Evolutionary conservation across 2,329 filamentous ascomycete species (phyloP), one percentile per base, ranked within the genome.

Genomic region (Iodosphaeria phyllophila): DNA sequence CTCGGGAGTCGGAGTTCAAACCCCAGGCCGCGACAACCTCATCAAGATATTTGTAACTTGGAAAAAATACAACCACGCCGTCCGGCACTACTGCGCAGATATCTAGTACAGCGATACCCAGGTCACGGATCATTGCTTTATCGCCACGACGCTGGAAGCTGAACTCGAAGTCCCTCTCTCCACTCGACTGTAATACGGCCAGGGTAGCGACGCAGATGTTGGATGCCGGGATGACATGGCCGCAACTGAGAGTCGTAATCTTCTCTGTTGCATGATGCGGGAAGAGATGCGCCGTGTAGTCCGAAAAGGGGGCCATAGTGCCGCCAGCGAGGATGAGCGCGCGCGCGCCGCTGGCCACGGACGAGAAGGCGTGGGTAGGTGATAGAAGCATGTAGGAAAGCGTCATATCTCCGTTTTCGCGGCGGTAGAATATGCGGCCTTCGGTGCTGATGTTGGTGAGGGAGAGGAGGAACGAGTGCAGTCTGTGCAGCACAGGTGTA

Each of bases 271-370:
- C 44, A 0, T 92, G 47, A 24, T 78, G 74, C 0, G 86, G 78
- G 32, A 98, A 89, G 0, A 98, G 59, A 38, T 93, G 79, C 4
- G 75, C 64, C 18, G 65, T 72, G 48, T 92, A 98, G 50, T 95
- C 89, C 13, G 74, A 67, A 56, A 95, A 92, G 0, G 89, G 89
- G 3, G 89, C 92, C 89, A 98, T 95, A 14, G 89, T 98, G 13
- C 89, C 89, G 29, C 89, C 89, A 0, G 84, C 89, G 4, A 98
- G 57, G 20, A 98, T 75, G 4, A 98, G 77, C 2, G 86, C 79
- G 29, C 83, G 64, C 1, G 89, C 82, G 32, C 77, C 72, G 16
- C 79, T 71, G 2, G 86, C 80, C 25, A 95, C 76, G 8, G 84
- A 77, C 6, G 75, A 75, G 48, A 98, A 95, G 35, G 91, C 80